phyloP scores from a whole-genome alignment of 768 basidiomycete genomes.

The Russula brevipes region DNA sequence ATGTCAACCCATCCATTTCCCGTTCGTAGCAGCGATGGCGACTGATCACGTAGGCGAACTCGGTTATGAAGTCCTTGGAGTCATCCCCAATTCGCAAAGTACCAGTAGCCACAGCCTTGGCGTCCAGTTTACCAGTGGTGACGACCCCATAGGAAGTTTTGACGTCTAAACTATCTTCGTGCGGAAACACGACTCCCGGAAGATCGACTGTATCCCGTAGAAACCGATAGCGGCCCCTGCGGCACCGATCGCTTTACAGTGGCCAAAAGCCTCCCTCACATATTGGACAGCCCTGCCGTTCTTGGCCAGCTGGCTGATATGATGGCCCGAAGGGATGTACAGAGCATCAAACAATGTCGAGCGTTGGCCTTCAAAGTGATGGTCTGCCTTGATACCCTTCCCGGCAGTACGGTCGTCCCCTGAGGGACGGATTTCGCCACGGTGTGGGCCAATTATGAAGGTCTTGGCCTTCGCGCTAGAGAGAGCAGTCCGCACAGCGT shows the following conservation, averaged over 20 bases:
- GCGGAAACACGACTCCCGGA: conserved; percentile 42
- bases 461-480: conserved; percentile 49
- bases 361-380: conserved; percentile 71
- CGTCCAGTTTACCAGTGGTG: conserved; percentile 50
- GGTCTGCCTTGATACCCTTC: conserved; percentile 48
- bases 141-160: conserved; percentile 58
- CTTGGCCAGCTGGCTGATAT: conserved; percentile 52
- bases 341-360: conserved; percentile 83
- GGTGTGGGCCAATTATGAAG: conserved; percentile 61
- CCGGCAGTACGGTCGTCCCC: conserved; percentile 29
- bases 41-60: conserved; percentile 59
- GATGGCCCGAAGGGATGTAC: conserved; percentile 66
- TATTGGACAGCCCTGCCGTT: conserved; percentile 76
- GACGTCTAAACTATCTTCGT: conserved; percentile 36
- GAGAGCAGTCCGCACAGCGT: conserved; percentile 52
- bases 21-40: conserved; percentile 62
- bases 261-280: conserved; percentile 80
- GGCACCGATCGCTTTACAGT: conserved; percentile 78
- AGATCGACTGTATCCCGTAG: conserved; percentile 44
- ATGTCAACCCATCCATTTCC: conserved; percentile 52
- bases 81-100: conserved; percentile 40
- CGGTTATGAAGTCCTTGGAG: conserved; percentile 50
- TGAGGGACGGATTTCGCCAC: conserved; percentile 47
- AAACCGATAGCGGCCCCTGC: conserved; percentile 57
- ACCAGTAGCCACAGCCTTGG: conserved; percentile 39